A percentile compares a stretch with the other conserved stretches of the same genome.
These are phyloP conservation scores for Hericium erinaceus DNA, from an alignment of 768 basidiomycete species.

Conservation along the genomic window DNA sequence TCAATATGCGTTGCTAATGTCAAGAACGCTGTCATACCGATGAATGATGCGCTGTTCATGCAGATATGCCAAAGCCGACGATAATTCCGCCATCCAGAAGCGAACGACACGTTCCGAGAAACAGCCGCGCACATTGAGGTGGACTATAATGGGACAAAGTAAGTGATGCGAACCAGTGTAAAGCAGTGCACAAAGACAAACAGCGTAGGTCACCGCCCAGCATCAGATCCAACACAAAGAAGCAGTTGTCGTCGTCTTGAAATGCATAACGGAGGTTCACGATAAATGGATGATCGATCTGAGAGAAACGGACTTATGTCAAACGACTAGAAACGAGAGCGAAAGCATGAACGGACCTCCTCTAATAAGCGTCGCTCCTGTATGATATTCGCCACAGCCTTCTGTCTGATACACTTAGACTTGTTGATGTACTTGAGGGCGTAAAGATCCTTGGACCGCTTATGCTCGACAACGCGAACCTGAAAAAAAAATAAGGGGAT, in stretches of 20 bases:
- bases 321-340: neutral
- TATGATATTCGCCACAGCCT: conserved; percentile 41
- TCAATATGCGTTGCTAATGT: conserved; percentile 4
- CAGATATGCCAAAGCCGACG: conserved; percentile 78
- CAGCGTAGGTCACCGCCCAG: conserved; percentile 89
- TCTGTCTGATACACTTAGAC: conserved; percentile 40
- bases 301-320: conserved; percentile 1
- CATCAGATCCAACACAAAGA: conserved; percentile 97
- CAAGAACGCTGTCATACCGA: conserved; percentile 41
- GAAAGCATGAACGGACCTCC: conserved; percentile 28
- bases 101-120: conserved; percentile 66
- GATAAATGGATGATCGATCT: conserved; percentile 86
- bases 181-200: conserved; percentile 31
- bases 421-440: conserved; percentile 55
- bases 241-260: conserved; percentile 95
- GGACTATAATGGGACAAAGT: conserved; percentile 41
- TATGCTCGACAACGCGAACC: conserved; percentile 52
- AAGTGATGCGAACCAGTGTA: neutral
- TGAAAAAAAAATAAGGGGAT: conserved; percentile 8
- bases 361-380: conserved; percentile 44
- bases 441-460: conserved; percentile 39
- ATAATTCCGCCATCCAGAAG: conserved; percentile 87
- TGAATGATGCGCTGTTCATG: conserved; percentile 91
- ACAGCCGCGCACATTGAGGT: conserved; percentile 62
- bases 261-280: conserved; percentile 93